Percentiles rank a stretch among this genome's conserved stretches.
Conservation (phyloP, 495 filamentous ascomycete genomes). For the Durotheca rogersii region DNA sequence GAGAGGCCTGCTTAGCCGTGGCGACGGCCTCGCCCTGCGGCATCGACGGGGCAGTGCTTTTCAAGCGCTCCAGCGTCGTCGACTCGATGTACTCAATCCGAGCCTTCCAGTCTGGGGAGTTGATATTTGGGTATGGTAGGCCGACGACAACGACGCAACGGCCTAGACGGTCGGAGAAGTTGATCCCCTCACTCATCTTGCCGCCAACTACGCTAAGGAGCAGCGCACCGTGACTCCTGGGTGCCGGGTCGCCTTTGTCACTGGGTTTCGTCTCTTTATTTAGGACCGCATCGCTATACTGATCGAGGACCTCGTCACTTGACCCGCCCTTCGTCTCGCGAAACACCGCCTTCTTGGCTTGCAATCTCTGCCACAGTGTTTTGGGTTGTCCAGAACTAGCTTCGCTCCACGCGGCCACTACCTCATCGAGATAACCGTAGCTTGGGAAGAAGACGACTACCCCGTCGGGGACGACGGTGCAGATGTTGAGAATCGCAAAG, state of each 20-base stretch:
- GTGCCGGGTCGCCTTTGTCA: neutral
- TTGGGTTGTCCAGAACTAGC: slow-evolving; percentile 26
- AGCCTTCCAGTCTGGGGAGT: slow-evolving; percentile 88
- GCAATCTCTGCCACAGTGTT: slow-evolving; percentile 56
- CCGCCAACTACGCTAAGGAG: slow-evolving; percentile 94
- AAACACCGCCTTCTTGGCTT: slow-evolving; percentile 64
- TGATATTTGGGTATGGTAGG: slow-evolving; percentile 88
- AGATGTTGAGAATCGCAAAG: slow-evolving; percentile 66
- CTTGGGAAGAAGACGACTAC: slow-evolving; percentile 97
- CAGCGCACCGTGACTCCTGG: slow-evolving; percentile 64
- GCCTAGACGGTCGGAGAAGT: slow-evolving; percentile 90
- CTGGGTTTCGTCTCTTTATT: neutral
- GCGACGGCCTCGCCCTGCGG: slow-evolving; percentile 51
- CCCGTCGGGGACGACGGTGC: slow-evolving; percentile 77
- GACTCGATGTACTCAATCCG: slow-evolving; percentile 84
- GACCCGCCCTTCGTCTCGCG: slow-evolving; percentile 61
- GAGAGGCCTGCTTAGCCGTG: slow-evolving; percentile 63
- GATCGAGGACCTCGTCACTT: slow-evolving; percentile 65
- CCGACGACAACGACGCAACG: slow-evolving; percentile 87
- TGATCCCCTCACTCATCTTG: slow-evolving; percentile 94
- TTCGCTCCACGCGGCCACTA: slow-evolving; percentile 66
- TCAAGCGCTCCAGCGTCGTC: slow-evolving; percentile 52
- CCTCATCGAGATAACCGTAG: slow-evolving; percentile 81
- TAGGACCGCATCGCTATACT: slow-evolving; percentile 71
- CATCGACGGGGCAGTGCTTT: slow-evolving; percentile 47